A percentile compares a stretch with the other conserved stretches of the same genome.
Evolutionary conservation across 805 yeast genomes (phyloP).

Genomic region (Candida ovalis): DNA sequence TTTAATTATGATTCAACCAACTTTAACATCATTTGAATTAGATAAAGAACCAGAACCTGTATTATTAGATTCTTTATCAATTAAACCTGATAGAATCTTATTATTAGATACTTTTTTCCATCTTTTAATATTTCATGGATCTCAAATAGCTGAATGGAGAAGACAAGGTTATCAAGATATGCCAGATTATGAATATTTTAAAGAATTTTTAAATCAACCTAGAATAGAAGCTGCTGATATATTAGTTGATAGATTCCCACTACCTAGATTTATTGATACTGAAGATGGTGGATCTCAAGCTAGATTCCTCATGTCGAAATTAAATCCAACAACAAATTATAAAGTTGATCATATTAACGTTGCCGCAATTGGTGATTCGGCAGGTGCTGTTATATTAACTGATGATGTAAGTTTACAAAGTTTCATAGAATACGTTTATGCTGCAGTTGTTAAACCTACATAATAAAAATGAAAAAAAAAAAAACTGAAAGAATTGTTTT

Average conservation of each 20-base stretch:
- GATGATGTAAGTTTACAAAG: slow-evolving; percentile 58
- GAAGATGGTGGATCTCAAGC: slow-evolving; percentile 79
- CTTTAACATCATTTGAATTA: slow-evolving; percentile 54
- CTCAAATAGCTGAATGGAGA: slow-evolving; percentile 64
- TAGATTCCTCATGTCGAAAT: slow-evolving; percentile 62
- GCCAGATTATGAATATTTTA: slow-evolving; percentile 57
- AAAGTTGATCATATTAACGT: slow-evolving; percentile 29
- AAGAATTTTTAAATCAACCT: slow-evolving; percentile 57
- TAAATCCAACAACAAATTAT: slow-evolving; percentile 63
- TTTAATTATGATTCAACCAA: slow-evolving; percentile 67
- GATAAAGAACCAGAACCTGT: slow-evolving; percentile 62
- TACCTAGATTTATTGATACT: slow-evolving; percentile 69
- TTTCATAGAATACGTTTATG: slow-evolving; percentile 52
- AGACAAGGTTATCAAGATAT: slow-evolving; percentile 58
- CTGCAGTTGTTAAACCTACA: slow-evolving; percentile 28
- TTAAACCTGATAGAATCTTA: slow-evolving; percentile 53
- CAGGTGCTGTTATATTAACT: slow-evolving; percentile 44
- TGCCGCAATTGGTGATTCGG: slow-evolving; percentile 24
- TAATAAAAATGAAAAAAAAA: slow-evolving; percentile 2
- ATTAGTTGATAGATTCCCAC: slow-evolving; percentile 62
- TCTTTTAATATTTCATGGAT: slow-evolving; percentile 63
- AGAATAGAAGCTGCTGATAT: slow-evolving; percentile 63
- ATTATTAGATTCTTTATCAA: slow-evolving; percentile 58
- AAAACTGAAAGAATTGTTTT: background rate
- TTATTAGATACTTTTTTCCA: slow-evolving; percentile 69